These are phyloP conservation scores for Lunasporangiospora selenospora DNA, from an alignment of 192 early-diverging fungal species.

Conservation along the genomic window DNA sequence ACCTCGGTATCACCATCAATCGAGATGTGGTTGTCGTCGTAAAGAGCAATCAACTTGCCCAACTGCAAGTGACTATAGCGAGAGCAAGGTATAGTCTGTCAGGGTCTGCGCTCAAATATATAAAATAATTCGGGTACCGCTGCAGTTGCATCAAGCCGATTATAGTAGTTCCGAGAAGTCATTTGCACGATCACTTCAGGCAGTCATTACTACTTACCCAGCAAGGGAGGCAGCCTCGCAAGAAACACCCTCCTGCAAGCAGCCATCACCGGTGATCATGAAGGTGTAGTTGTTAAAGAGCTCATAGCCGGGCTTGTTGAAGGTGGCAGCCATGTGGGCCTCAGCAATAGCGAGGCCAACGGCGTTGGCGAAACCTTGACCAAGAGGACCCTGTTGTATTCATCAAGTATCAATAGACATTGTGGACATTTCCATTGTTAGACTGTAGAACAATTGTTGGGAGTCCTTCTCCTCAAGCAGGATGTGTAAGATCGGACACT, in stretches of 20 bases:
- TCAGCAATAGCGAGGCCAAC: slow-evolving; percentile 95
- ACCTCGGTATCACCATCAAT: slow-evolving; percentile 90
- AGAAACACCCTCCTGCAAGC: slow-evolving; percentile 97
- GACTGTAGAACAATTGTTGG: too few relatives aligned
- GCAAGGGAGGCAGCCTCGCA: slow-evolving; percentile 93
- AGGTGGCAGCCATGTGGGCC: slow-evolving; percentile 88
- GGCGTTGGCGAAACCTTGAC: slow-evolving; percentile 83
- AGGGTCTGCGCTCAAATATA: too few relatives aligned
- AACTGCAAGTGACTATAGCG: slow-evolving; percentile 81
- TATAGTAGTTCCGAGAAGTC: too few relatives aligned
- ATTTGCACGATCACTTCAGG: too few relatives aligned
- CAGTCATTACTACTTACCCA: slow-evolving; percentile 68
- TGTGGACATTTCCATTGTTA: too few relatives aligned
- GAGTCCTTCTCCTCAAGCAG: too few relatives aligned
- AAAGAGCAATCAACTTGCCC: slow-evolving; percentile 94
- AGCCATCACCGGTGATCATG: slow-evolving; percentile 93
- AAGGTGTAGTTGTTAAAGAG: slow-evolving; percentile 91
- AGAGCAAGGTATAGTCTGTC: too few relatives aligned
- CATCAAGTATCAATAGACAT: too few relatives aligned
- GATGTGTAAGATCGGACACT: too few relatives aligned
- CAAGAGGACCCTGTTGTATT: slow-evolving; percentile 46
- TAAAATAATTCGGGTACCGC: too few relatives aligned
- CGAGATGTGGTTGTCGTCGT: slow-evolving; percentile 97
- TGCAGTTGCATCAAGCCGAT: too few relatives aligned
- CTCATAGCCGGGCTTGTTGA: slow-evolving; percentile 88